Evolutionary conservation across 495 filamentous ascomycete genomes (phyloP).

Genomic region (Endocarpon pusillum): DNA sequence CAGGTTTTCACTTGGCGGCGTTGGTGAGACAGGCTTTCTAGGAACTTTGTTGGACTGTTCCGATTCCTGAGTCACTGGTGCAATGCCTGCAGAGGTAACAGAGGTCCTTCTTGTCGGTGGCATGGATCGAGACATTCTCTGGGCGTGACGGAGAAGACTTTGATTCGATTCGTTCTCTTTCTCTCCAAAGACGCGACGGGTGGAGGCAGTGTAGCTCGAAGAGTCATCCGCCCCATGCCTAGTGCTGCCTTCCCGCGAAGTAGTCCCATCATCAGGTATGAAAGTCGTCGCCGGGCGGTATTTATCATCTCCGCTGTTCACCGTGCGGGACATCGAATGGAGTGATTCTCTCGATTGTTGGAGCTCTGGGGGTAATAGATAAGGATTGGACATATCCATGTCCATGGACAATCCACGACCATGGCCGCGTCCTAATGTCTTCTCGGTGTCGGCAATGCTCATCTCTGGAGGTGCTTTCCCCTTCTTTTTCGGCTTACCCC

Average conservation of each 20-base stretch:
- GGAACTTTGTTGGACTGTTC: no score
- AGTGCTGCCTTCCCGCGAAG: constrained; percentile 36
- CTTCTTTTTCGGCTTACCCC: constrained; percentile 26
- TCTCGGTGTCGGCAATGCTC: constrained; percentile 26
- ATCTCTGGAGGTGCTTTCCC: constrained; percentile 32
- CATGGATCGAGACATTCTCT: constrained; percentile 45
- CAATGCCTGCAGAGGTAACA: constrained; percentile 5
- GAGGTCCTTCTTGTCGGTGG: constrained; percentile 28
- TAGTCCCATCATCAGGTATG: constrained; percentile 36
- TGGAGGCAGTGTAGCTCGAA: constrained; percentile 44
- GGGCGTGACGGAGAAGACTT: constrained; percentile 44
- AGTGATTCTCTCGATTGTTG: constrained; percentile 70
- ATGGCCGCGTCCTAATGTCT: constrained; percentile 32
- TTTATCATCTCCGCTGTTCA: constrained; percentile 57
- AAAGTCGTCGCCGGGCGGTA: constrained; percentile 58
- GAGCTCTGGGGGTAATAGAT: constrained; percentile 69
- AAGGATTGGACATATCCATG: constrained; percentile 59
- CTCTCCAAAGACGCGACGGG: constrained; percentile 20
- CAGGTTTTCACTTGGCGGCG: constrained; percentile 8
- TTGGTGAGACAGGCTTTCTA: constrained; percentile 7
- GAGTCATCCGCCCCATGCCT: constrained; percentile 35
- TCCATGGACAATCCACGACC: constrained; percentile 67
- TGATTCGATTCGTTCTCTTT: constrained; percentile 38
- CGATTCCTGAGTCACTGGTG: no score
- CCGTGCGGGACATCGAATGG: constrained; percentile 60